Base-by-base conservation (phyloP, 306 rosid genomes). In the Casuarina cunninghamiana region DNA sequence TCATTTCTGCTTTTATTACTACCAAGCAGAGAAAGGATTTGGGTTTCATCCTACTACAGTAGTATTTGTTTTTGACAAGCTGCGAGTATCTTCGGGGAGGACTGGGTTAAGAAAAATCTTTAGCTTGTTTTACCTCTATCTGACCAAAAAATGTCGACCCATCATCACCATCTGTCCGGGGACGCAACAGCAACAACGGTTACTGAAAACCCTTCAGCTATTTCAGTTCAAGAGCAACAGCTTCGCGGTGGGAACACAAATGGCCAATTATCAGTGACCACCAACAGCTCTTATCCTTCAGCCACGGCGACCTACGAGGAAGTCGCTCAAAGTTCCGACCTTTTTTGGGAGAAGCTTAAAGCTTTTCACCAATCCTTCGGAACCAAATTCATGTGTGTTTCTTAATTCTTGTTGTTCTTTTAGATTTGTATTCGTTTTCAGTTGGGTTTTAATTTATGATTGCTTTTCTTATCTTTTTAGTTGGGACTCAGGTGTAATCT, bases 321-420 rank as follows among this genome's bases (percentile, higher is more conserved):
- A 51, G 82, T 93, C 57, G 77, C 61, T 83, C 84, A 73, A 77
- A 83, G 89, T 78, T 48, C 89, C 3, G 83, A 82, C 61, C 89
- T 93, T 86, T 93, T 93, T 85, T 76, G 76, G 77, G 83, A 78
- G 73, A 89, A 84, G 77, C 95, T 93, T 68, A 82, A 84, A 78
- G 84, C 84, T 79, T 93, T 93, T 73, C 97, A 93, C 73, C n/a
- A 44, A 10, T 83, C 90, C 17, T 71, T 81, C 3, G 83, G 86
- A 21, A 87, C 90, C 73, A 89, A 83, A 78, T 88, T 85, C 46
- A 78, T 79, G 98, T 80, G 44, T 21, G 32, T 45, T 53, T 49
- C 37, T 10, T 12, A 11, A 9, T 11, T 11, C 4, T 50, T 43
- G 42, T 7, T 63, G 21, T 10, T 6, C 0, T 26, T 17, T 39